phyloP scores from a whole-genome alignment of 371 early-diverging fungal genomes.

The Mucor saturninus region DNA sequence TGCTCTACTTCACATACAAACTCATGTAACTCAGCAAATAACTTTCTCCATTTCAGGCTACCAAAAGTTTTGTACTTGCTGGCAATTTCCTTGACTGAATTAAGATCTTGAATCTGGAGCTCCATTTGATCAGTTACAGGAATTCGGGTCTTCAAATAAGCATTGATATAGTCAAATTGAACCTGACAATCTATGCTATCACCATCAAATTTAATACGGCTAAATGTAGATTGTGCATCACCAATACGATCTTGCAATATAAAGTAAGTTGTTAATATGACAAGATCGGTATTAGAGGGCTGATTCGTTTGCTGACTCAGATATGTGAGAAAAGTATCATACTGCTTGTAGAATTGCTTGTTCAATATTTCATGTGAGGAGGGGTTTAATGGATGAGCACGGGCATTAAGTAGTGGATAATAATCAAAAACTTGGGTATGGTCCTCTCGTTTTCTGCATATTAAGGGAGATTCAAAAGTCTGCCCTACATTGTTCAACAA shows the following conservation, averaged over 20 bases:
- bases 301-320: constrained; percentile 38
- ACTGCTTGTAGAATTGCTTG: constrained; percentile 46
- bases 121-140: constrained; percentile 20
- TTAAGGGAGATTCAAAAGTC: constrained; percentile 49
- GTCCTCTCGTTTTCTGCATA: constrained; percentile 20
- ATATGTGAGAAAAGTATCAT: constrained; percentile 46
- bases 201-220: constrained; percentile 11
- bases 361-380: constrained; percentile 42
- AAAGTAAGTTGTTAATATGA: constrained; percentile 50
- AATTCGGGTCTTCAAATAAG: constrained; percentile 57
- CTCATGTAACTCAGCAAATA: constrained; percentile 47
- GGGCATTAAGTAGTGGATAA: constrained; percentile 57
- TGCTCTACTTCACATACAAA: constrained; percentile 52
- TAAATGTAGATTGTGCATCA: constrained; percentile 48
- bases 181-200: constrained; percentile 24
- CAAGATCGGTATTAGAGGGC: constrained; percentile 34
- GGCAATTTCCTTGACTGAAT: constrained; percentile 35
- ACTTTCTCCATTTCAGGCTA: constrained; percentile 49
- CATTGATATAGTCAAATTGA: constrained; percentile 59
- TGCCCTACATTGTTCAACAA: constrained; percentile 33
- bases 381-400: constrained; percentile 30
- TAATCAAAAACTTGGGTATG: constrained; percentile 44
- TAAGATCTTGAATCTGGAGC: constrained; percentile 35
- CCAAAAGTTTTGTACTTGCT: constrained; percentile 49
- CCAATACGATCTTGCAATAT: constrained; percentile 60